phyloP scores from a whole-genome alignment of 1,284 basidiomycete species.

The Rhodotorula sp. region DNA sequence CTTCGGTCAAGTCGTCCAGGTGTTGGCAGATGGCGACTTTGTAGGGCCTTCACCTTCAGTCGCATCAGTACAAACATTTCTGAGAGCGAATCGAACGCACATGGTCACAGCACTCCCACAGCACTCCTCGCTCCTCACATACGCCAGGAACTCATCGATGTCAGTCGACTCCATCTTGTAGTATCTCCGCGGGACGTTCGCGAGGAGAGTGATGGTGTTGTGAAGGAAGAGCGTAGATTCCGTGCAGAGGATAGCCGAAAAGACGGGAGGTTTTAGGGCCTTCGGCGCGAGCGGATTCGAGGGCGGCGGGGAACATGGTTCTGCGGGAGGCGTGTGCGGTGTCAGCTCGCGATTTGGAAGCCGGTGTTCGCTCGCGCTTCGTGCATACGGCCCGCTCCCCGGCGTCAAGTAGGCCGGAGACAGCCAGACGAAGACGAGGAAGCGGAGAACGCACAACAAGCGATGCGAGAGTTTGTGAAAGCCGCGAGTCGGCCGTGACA shows the following conservation, averaged over 20 bases:
- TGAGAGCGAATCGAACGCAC: slow-evolving; percentile 13
- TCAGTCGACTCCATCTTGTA: slow-evolving; percentile 35
- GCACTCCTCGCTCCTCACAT: slow-evolving; percentile 36
- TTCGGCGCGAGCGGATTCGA: slow-evolving; percentile 25
- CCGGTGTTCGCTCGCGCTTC: background rate
- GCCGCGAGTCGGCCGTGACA: no score
- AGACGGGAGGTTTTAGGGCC: slow-evolving; percentile 23
- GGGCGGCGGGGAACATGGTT: background rate
- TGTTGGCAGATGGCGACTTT: slow-evolving; percentile 40
- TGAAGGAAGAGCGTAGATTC: slow-evolving; percentile 42
- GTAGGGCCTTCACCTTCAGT: slow-evolving; percentile 35
- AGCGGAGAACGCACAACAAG: no score
- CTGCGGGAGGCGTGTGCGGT: background rate
- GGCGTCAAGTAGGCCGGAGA: no score
- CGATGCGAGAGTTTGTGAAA: no score
- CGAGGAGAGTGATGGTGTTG: slow-evolving; percentile 41
- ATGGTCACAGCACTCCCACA: slow-evolving; percentile 40
- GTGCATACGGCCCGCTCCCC: no score
- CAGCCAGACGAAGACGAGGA: no score
- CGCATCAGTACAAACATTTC: background rate
- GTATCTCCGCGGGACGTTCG: slow-evolving; percentile 38
- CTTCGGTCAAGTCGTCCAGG: slow-evolving; percentile 38
- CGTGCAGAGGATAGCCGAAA: slow-evolving; percentile 30
- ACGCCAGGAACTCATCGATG: slow-evolving; percentile 34
- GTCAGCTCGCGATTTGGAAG: background rate